These are phyloP conservation scores for Mytilinidion resinicola DNA, from an alignment of 495 filamentous ascomycete species.

Conservation along the genomic window DNA sequence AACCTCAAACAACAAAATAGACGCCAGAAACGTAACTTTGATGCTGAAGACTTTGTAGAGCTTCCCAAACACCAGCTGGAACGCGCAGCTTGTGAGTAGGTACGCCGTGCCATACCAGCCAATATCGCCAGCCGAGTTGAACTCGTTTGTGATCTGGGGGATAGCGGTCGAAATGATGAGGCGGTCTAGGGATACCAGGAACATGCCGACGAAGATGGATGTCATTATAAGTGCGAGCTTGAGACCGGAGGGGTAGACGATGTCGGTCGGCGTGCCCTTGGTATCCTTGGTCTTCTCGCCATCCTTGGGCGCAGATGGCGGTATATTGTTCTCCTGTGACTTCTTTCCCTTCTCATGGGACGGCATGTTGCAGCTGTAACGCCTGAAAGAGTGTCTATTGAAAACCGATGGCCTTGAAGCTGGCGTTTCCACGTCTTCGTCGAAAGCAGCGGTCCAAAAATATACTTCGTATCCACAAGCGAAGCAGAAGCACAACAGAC, in stretches of 20 bases:
- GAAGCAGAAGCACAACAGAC: too few relatives aligned
- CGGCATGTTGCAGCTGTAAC: not conserved
- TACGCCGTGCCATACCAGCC: conserved; percentile 12
- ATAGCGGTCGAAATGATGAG: conserved; percentile 10
- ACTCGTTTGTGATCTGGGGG: conserved; percentile 8
- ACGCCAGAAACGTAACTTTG: conserved; percentile 59
- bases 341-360: not conserved
- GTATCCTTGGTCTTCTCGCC: not conserved
- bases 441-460: too few relatives aligned
- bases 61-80: conserved; percentile 67
- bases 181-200: not conserved
- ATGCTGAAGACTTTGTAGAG: conserved; percentile 71
- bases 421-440: too few relatives aligned
- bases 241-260: not conserved
- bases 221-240: not conserved
- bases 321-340: not conserved
- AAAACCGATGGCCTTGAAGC: too few relatives aligned
- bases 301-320: not conserved
- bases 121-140: conserved; percentile 10
- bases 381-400: too few relatives aligned
- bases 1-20: conserved; percentile 70
- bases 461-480: too few relatives aligned
- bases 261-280: not conserved
- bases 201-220: not conserved
- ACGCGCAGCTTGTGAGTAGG: conserved; percentile 36